phyloP scores from a whole-genome alignment of 2,329 filamentous ascomycete species.

The Pseudopyricularia cyperi region DNA sequence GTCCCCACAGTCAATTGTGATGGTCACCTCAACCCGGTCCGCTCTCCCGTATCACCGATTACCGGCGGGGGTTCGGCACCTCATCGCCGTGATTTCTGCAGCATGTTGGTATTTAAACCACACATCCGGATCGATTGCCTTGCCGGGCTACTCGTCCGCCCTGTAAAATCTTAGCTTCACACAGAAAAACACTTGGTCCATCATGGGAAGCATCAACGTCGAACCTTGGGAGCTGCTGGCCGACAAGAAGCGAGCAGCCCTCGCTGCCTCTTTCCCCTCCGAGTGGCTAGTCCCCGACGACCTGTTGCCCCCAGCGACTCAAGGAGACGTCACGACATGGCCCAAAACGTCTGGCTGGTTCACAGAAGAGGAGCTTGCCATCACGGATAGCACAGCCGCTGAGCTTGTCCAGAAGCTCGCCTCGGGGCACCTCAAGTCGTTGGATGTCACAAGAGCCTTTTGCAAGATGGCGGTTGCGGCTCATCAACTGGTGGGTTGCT shows the following conservation, averaged over 20 bases:
- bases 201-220: background rate
- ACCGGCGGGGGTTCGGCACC: too few relatives aligned
- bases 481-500: constrained; percentile 19
- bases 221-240: constrained; percentile 26
- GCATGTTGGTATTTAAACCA: too few relatives aligned
- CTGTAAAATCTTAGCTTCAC: too few relatives aligned
- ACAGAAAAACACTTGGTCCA: background rate
- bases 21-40: too few relatives aligned
- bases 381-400: constrained; percentile 19
- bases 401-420: constrained; percentile 22
- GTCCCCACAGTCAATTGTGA: too few relatives aligned
- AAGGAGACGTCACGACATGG: constrained; percentile 43
- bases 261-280: constrained; percentile 35
- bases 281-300: constrained; percentile 43
- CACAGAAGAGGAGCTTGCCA: constrained; percentile 25
- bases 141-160: too few relatives aligned
- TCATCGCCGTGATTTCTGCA: too few relatives aligned
- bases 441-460: constrained; percentile 21
- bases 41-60: too few relatives aligned
- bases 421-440: constrained; percentile 21
- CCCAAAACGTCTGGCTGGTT: constrained; percentile 47
- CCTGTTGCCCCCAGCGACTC: constrained; percentile 37
- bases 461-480: constrained; percentile 24
- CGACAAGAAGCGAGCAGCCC: constrained; percentile 27
- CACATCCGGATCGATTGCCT: too few relatives aligned